Base-by-base conservation (phyloP, 2,329 filamentous ascomycete genomes). In the Exophiala aquamarina region DNA sequence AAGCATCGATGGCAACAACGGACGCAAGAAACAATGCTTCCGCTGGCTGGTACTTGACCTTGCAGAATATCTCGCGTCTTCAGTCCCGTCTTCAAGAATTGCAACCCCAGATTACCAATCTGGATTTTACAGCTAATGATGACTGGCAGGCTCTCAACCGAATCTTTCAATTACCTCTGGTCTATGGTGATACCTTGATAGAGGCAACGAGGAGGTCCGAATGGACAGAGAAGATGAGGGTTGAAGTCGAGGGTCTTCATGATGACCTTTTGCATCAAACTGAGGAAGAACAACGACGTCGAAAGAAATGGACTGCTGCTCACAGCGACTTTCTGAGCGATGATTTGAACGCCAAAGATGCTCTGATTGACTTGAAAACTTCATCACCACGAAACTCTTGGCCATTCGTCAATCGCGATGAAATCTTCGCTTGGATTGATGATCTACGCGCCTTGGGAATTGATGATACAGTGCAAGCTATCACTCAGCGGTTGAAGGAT, bases 191-290 rank as follows among this genome's bases (percentile, higher is more conserved):
- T 2, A 87, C 95, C 49, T 73, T 95, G 15, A 81, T 89, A 3
- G 93, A 98, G 68, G 86, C 89, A 13, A 82, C 96, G 32, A 82
- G 88, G 47, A 84, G 93, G 17, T 84, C 84, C 26, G 91, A 96
- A 68, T 98, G 93, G 91, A 82, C 81, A 10, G 89, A 95, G 42
- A 95, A 95, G 68, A 86, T 97, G 66, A 89, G 86, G 63, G 79
- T 81, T 2, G 93, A 97, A 61, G 93, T 92, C 1, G 84, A 87
- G 2, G 89, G 86, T 0, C 72, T 98, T 19, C 89, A 90, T 19
- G 94, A 97, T 64, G 92, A 97, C 63, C 89, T 97, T 78, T 89
- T 90, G 2, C 74, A 88, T 1, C 92, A 94, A 55, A 89, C 93
- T 61, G 91, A 96, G 51, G 93, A 97, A 66, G 93, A 98, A 65